These are phyloP conservation scores for Adansonia digitata DNA, from an alignment of 345 rosid species.

Conservation along the genomic window DNA sequence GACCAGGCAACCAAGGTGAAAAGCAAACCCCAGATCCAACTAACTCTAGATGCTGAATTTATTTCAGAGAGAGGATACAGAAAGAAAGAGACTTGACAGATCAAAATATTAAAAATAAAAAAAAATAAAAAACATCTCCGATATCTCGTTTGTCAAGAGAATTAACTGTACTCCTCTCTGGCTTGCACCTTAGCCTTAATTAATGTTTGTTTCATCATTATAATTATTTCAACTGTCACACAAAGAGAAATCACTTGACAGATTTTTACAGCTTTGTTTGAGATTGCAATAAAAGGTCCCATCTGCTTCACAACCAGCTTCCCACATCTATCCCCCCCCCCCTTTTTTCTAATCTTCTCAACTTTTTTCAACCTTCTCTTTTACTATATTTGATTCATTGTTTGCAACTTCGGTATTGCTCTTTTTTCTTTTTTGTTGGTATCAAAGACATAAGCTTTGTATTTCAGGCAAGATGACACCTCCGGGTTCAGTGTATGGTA, in stretches of 20 bases:
- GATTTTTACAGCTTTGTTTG: slow-evolving; percentile 6
- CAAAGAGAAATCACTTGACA: not conserved
- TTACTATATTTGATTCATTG: not conserved
- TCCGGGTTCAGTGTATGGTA: slow-evolving; percentile 1
- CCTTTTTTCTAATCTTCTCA: not conserved
- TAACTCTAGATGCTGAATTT: slow-evolving; percentile 1
- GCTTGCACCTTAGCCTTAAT: not conserved
- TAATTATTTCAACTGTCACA: not conserved
- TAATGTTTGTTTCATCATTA: not conserved
- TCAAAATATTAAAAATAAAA: too few species aligned
- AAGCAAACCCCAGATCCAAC: slow-evolving; percentile 11
- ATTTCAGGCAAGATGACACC: slow-evolving; percentile 2
- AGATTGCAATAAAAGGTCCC: slow-evolving; percentile 9
- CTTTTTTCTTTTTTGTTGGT: not conserved
- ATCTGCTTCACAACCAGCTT: slow-evolving; percentile 2
- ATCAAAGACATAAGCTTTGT: not conserved
- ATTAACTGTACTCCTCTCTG: not conserved
- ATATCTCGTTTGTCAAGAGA: not conserved
- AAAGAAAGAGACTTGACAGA: not conserved
- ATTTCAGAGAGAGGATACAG: slow-evolving; percentile 8
- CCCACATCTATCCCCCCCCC: not conserved
- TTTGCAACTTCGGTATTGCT: not conserved
- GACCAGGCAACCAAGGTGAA: not conserved
- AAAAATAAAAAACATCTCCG: too few species aligned
- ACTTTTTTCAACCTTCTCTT: slow-evolving; percentile 1